phyloP scores from a whole-genome alignment of 2,329 filamentous ascomycete species.

The Didymosphaeria variabile region DNA sequence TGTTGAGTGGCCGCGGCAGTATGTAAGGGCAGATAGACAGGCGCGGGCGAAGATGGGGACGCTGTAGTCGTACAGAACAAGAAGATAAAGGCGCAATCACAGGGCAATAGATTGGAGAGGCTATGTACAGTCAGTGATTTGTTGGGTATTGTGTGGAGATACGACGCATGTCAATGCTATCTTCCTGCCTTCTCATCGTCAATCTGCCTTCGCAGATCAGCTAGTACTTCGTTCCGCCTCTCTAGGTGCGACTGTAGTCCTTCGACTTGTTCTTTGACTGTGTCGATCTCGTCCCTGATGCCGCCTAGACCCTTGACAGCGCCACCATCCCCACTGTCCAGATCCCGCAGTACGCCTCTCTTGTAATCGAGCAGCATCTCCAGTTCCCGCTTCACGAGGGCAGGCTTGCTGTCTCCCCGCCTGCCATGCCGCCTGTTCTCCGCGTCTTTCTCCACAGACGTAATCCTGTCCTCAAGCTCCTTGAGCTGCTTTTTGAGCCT shows the following conservation, averaged over 20 bases:
- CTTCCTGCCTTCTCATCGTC: conserved; percentile 78
- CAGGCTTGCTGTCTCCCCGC: conserved; percentile 79
- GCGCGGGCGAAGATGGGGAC: neutral
- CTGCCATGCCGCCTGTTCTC: conserved; percentile 65
- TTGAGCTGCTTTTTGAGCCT: conserved; percentile 89
- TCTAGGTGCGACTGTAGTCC: conserved; percentile 84
- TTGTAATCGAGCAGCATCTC: conserved; percentile 97
- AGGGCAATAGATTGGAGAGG: too few species aligned
- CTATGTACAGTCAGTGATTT: neutral
- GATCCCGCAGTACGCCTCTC: conserved; percentile 76
- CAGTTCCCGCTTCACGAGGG: conserved; percentile 90
- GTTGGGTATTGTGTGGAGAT: neutral
- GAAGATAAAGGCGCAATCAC: neutral
- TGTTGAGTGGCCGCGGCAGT: conserved; percentile 49
- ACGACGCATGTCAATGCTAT: neutral
- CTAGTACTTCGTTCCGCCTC: conserved; percentile 77
- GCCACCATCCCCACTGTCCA: conserved; percentile 77
- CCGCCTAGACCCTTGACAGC: conserved; percentile 72
- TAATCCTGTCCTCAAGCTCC: conserved; percentile 88
- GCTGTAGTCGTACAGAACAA: neutral
- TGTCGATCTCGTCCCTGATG: conserved; percentile 84
- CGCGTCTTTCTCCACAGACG: conserved; percentile 78
- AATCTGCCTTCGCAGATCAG: conserved; percentile 81
- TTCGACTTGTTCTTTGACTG: conserved; percentile 93
- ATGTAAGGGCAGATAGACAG: conserved; percentile 5